phyloP scores from a whole-genome alignment of 306 rosid species.

The Fagus crenata region DNA sequence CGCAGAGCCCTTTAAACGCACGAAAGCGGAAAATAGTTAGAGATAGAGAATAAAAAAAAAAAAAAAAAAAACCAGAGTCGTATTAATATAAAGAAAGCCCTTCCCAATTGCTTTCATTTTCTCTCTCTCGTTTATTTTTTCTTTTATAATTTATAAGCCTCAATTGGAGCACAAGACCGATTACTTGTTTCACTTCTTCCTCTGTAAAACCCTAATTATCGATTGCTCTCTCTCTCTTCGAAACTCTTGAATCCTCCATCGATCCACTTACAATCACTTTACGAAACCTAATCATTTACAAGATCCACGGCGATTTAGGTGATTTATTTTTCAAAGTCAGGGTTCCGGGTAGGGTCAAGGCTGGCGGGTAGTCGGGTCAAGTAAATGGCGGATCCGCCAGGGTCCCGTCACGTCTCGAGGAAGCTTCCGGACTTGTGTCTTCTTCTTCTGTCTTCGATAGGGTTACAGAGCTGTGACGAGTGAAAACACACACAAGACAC shows the following conservation, averaged over 20 bases:
- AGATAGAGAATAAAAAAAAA: neutral
- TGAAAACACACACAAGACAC: neutral
- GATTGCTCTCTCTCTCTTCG: constrained; percentile 18
- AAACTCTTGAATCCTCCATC: constrained; percentile 29
- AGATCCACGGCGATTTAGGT: constrained; percentile 45
- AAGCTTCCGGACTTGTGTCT: constrained; percentile 31
- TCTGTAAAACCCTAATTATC: constrained; percentile 80
- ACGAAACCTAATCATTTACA: neutral
- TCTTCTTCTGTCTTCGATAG: constrained; percentile 33
- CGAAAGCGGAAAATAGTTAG: neutral
- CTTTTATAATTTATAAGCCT: neutral
- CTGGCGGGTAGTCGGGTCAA: constrained; percentile 67
- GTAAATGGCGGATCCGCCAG: constrained; percentile 93
- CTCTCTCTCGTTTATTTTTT: constrained; percentile 1
- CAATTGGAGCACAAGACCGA: constrained; percentile 33
- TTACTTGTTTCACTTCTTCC: constrained; percentile 40
- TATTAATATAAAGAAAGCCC: constrained; percentile 22
- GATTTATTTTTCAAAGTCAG: constrained; percentile 35
- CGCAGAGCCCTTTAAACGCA: neutral
- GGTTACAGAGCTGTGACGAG: constrained; percentile 44
- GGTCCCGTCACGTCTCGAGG: constrained; percentile 49
- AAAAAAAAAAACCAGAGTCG: neutral
- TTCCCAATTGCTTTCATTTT: neutral
- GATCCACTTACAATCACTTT: constrained; percentile 35
- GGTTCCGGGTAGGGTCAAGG: constrained; percentile 37